Percentiles rank a stretch among this genome's conserved stretches.
These are phyloP conservation scores for Pseudocercospora vitis DNA, from an alignment of 2,329 filamentous ascomycete genomes.

Conservation along the genomic window DNA sequence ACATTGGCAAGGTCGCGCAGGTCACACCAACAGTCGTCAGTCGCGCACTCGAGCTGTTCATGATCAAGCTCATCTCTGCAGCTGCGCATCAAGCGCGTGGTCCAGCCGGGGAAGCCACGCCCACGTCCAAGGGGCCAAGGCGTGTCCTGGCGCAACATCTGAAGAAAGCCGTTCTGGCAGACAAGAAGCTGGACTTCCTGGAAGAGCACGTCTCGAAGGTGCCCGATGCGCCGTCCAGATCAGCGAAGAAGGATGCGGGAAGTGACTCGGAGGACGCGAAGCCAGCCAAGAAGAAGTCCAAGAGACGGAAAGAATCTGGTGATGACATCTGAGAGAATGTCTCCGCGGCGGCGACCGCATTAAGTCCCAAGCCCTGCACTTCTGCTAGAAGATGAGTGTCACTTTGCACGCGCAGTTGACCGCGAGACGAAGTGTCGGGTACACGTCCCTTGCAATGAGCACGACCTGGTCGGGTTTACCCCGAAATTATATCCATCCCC, in stretches of 20 bases:
- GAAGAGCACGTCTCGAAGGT: conserved; percentile 87
- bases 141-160: conserved; percentile 87
- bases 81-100: conserved; percentile 76
- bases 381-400: too few species aligned
- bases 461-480: too few species aligned
- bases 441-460: too few species aligned
- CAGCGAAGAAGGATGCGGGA: conserved; percentile 39
- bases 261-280: conserved; percentile 34
- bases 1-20: conserved; percentile 96
- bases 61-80: conserved; percentile 89
- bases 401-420: too few species aligned
- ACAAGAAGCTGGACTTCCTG: conserved; percentile 93
- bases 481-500: too few species aligned
- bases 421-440: too few species aligned
- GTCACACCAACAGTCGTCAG: conserved; percentile 92
- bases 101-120: conserved; percentile 14
- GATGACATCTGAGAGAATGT: conserved; percentile 28
- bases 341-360: not conserved
- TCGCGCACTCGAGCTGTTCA: conserved; percentile 89
- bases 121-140: conserved; percentile 59
- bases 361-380: too few species aligned
- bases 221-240: conserved; percentile 59
- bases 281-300: conserved; percentile 26
- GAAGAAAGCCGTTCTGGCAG: conserved; percentile 82
- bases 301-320: conserved; percentile 33